Base-by-base conservation (phyloP, 2,329 filamentous ascomycete species). In the Didymella lethalis region DNA sequence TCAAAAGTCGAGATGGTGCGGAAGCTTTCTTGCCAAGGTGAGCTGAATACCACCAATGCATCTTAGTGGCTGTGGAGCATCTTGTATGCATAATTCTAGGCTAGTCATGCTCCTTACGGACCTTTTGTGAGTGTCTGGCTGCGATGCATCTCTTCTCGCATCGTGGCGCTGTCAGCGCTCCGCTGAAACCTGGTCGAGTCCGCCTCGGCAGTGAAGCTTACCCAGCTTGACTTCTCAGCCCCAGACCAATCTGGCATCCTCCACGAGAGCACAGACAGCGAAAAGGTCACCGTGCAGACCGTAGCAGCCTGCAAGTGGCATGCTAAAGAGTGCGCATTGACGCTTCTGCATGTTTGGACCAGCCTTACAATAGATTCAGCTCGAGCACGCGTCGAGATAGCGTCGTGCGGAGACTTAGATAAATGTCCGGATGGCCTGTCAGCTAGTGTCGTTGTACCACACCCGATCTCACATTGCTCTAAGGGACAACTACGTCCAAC, bases 141-240 rank as follows among this genome's bases (percentile, higher is more conserved):
- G 36, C 29, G n/a, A 38, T 48, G 47, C 34, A 44, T 52, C 32
- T 41, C 20, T 31, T 52, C n/a, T 32, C 41, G 57, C 25, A 51
- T 48, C 32, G 57, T 55, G 57, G 52, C 52, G 51, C 38, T 36
- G 47, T 40, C 31, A 44, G 31, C 25, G 18, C 38, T 43, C 20
- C 43, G 52, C 52, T 55, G 57, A 48, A 56, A 59, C 40, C 50
- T 40, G 49, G 50, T 41, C 52, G 40, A 55, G 48, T 48, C 29
- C 45, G 26, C 23, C 60, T 61, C 56, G 57, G 54, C 57, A 26
- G 6, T 32, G 55, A 62, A 65, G 63, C 63, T 65, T 65, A 36
- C 38, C 38, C 50, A 48, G 14, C 48, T 57, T 64, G 40, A 51
- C 61, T 53, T 40, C 23, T 56, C 47, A 57, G 55, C 55, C 48